Base-by-base conservation (phyloP, 2,329 filamentous ascomycete species). In the Beauveria scarabaeidicola region DNA sequence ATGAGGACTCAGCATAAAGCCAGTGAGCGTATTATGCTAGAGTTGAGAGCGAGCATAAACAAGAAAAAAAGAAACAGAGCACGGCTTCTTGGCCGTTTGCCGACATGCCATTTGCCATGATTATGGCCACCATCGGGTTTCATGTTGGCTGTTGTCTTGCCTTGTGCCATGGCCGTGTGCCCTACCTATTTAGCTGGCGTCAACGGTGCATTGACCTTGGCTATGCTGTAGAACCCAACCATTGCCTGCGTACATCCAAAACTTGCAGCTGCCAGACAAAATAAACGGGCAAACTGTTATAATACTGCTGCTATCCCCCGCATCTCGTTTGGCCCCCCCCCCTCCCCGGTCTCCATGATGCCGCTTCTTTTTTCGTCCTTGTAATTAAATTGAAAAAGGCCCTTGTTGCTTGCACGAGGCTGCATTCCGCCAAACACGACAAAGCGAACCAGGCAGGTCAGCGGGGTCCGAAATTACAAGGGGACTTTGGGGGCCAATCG, bases 381-480 rank as follows among this genome's bases (percentile, higher is more conserved):
- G 40, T n/a, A 46, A 55, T 55, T 23, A 32, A 44, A 54, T 44
- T 27, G 13, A n/a, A 10, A 21, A n/a, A 17, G 2, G n/a, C 23
- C 9, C 17, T 19, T 13, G 11, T 40, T 32, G 29, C 48, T 19
- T 21, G 32, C 19, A 52, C 54, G n/a, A 58, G 41, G 32, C 32
- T 43, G 54, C 32, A 36, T 36, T 15, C 5, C 32, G 13, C 32
- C 32, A 25, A 21, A 52, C 29, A 17, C 23, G 17, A 54, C 15
- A 36, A 21, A 46, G 52, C 52, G 52, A 54, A 44, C 25, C 40
- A n/a, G 19, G 27, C 43, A 36, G 21, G 43, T 7, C 19, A 32
- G 53, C 32, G 54, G 48, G 48, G 47, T 59, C 38, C 5, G 29
- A 59, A 47, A 59, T 59, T 59, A 59, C 57, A 59, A 36, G 57